Evolutionary conservation across 2,329 filamentous ascomycete genomes (phyloP).

Genomic region (Chrysoporthe austroafricana): DNA sequence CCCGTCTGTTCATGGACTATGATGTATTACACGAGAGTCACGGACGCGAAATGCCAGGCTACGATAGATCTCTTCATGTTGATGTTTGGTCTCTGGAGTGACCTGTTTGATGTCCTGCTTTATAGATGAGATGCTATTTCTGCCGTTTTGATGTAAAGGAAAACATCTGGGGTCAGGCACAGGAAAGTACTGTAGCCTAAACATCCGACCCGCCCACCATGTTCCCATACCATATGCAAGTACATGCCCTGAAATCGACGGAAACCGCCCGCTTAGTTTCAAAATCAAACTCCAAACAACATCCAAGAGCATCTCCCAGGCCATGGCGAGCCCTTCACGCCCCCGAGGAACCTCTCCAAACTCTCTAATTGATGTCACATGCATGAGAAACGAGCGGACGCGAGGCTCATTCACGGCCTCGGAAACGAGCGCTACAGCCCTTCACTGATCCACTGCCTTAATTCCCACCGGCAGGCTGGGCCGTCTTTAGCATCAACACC

Average conservation of each 20-base stretch:
- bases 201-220: neutral
- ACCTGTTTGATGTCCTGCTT: neutral
- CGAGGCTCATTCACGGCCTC: neutral
- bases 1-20: slow-evolving; percentile 23
- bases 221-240: neutral
- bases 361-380: neutral
- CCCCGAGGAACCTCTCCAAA: neutral
- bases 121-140: neutral
- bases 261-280: neutral
- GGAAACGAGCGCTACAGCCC: neutral
- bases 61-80: slow-evolving; percentile 20
- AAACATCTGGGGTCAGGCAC: neutral
- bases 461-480: slow-evolving; percentile 33
- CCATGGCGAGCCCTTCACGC: too few species aligned
- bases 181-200: neutral
- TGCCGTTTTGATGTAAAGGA: neutral
- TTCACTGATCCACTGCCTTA: neutral
- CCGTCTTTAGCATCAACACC: slow-evolving; percentile 44
- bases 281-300: neutral
- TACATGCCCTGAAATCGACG: neutral
- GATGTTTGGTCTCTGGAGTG: neutral
- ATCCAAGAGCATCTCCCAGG: neutral
- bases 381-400: neutral
- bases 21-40: slow-evolving; percentile 25
- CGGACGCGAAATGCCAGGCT: slow-evolving; percentile 23